A percentile compares a stretch with the other conserved stretches of the same genome.
Evolutionary conservation across 768 basidiomycete species (phyloP).

Genomic region (Coprinopsis marcescibilis): DNA sequence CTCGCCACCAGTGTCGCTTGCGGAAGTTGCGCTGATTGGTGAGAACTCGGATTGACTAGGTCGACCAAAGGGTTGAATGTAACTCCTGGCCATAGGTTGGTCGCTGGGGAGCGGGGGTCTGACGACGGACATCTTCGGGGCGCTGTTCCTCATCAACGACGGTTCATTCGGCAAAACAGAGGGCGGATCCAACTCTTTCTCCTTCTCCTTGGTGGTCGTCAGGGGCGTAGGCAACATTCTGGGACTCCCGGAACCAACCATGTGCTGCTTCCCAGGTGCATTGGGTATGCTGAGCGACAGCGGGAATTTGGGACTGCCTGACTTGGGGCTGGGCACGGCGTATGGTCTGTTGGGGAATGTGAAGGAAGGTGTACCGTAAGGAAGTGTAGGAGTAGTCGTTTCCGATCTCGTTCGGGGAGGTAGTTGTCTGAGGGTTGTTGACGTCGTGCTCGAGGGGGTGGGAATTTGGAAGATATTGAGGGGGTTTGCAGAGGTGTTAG

Average conservation of each 20-base stretch:
- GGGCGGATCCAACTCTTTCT: not conserved
- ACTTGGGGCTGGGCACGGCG: not conserved
- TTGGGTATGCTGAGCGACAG: slow-evolving; percentile 3
- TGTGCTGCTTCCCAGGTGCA: not conserved
- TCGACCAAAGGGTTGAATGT: not conserved
- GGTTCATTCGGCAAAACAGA: not conserved
- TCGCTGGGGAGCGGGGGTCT: not conserved
- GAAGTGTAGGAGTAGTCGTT: slow-evolving; percentile 1
- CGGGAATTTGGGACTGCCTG: not conserved
- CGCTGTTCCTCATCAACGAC: not conserved
- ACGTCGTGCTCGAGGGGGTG: slow-evolving; percentile 1
- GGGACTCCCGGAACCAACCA: not conserved
- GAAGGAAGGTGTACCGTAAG: not conserved
- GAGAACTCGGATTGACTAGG: not conserved
- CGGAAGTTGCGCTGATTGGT: not conserved
- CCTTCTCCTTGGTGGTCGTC: slow-evolving; percentile 3
- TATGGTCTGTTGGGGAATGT: no score
- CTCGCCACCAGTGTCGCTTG: not conserved
- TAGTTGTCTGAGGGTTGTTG: not conserved
- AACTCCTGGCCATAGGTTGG: not conserved
- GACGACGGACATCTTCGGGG: no score
- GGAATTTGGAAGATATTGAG: not conserved
- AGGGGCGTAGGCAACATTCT: slow-evolving; percentile 1
- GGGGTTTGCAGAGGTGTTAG: not conserved
- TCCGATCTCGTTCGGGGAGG: not conserved